These are phyloP conservation scores for Apiotrichum gamsii DNA, from an alignment of 1,284 basidiomycete genomes.

Conservation along the genomic window DNA sequence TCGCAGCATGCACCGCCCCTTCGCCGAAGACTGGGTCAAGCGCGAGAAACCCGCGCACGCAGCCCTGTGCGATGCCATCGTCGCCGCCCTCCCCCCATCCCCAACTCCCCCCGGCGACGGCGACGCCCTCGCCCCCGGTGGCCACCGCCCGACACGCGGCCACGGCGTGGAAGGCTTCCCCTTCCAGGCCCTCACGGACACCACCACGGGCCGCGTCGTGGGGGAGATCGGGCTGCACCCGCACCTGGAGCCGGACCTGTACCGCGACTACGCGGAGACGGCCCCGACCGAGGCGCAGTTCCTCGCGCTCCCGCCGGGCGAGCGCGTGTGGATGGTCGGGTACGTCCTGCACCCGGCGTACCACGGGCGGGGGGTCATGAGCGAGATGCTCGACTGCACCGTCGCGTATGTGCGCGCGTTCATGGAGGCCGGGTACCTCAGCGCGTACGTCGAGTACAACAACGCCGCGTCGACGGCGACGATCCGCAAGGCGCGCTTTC, in stretches of 20 bases:
- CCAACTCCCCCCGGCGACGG: no score
- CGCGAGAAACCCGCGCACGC: background rate
- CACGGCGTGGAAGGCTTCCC: no score
- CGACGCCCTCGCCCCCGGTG: background rate
- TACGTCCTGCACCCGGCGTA: conserved; percentile 15
- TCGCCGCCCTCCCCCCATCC: no score
- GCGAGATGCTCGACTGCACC: conserved; percentile 3
- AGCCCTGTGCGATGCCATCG: no score
- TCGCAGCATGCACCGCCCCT: conserved; percentile 8
- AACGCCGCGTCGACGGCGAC: conserved; percentile 10
- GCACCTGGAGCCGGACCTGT: background rate
- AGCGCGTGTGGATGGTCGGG: conserved; percentile 16
- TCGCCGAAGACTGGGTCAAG: conserved; percentile 9
- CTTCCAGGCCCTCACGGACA: conserved; percentile 14
- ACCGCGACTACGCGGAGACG: background rate
- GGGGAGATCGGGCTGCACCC: conserved; percentile 16
- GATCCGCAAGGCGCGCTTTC: conserved; percentile 15
- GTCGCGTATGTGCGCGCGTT: conserved; percentile 9
- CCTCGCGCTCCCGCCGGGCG: background rate
- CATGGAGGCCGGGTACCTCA: conserved; percentile 8
- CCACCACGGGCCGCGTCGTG: conserved; percentile 5
- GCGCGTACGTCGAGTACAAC: conserved; percentile 13
- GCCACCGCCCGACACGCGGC: background rate
- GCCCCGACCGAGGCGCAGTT: conserved; percentile 1
- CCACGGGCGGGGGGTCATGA: conserved; percentile 16